A percentile compares a stretch with the other conserved stretches of the same genome.
Conservation (phyloP, 352 stramenopile species). For the Phytophthora hybrid region DNA sequence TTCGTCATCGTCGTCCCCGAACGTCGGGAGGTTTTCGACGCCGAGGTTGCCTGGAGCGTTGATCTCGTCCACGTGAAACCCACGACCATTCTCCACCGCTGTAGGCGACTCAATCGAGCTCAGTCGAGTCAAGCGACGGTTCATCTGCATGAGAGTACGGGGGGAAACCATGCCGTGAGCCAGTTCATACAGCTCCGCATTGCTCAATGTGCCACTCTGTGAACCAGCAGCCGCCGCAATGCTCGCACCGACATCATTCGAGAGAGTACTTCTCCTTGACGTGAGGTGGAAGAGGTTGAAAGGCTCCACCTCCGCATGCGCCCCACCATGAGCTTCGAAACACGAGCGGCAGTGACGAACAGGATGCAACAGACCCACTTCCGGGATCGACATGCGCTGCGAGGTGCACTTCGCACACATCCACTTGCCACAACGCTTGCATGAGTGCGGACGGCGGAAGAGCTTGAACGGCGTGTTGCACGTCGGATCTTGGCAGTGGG, state of each 20-base stretch:
- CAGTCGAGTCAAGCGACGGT: constrained; percentile 63
- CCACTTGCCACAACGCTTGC: constrained; percentile 87
- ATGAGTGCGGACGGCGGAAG: constrained; percentile 82
- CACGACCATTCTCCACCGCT: constrained; percentile 28
- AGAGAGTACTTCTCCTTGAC: constrained; percentile 9
- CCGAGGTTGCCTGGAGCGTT: constrained; percentile 46
- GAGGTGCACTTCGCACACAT: constrained; percentile 88
- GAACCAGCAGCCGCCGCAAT: constrained; percentile 16
- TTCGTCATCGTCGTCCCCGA: constrained; percentile 48
- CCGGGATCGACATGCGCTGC: constrained; percentile 82
- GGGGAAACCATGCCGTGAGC: constrained; percentile 83
- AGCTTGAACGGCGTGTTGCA: constrained; percentile 86
- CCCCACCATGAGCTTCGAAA: constrained; percentile 74
- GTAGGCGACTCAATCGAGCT: constrained; percentile 87
- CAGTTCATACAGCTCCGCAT: constrained; percentile 85
- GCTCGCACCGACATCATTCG: constrained; percentile 26
- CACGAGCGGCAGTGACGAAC: constrained; percentile 84
- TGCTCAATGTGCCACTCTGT: constrained; percentile 51
- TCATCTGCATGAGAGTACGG: constrained; percentile 71
- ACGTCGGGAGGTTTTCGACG: constrained; percentile 37
- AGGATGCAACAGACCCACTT: constrained; percentile 78
- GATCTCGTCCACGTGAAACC: constrained; percentile 59
- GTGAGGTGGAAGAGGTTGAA: constrained; percentile 68
- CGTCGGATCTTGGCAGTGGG: constrained; percentile 74
- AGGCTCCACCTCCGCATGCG: constrained; percentile 72